Percentiles rank a stretch among this genome's conserved stretches.
These are phyloP conservation scores for Salix viminalis DNA, from an alignment of 345 rosid species.

Conservation along the genomic window DNA sequence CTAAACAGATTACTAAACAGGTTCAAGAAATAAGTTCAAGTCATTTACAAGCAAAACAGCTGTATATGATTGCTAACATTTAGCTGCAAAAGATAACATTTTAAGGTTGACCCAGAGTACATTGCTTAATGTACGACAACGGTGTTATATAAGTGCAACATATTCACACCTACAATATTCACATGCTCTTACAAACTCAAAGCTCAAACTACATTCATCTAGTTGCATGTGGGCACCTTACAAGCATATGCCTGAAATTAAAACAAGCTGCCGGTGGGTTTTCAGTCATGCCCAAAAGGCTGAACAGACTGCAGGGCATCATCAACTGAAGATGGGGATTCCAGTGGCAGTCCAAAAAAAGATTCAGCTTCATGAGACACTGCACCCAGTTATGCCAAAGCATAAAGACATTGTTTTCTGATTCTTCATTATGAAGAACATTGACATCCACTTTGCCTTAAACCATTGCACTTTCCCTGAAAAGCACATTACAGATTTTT, in stretches of 20 bases:
- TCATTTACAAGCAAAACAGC: background rate
- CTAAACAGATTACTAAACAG: background rate
- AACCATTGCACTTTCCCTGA: constrained; percentile 23
- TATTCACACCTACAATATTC: constrained; percentile 51
- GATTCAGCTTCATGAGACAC: constrained; percentile 26
- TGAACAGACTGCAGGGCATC: constrained; percentile 8
- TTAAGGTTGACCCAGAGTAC: constrained; percentile 16
- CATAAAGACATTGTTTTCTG: constrained; percentile 27
- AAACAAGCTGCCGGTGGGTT: constrained; percentile 43
- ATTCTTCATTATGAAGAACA: constrained; percentile 19
- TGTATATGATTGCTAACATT: background rate
- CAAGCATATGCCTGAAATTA: constrained; percentile 44
- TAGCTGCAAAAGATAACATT: background rate
- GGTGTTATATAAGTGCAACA: constrained; percentile 36
- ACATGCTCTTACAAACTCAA: constrained; percentile 41
- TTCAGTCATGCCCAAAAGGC: constrained; percentile 20
- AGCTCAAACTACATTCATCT: constrained; percentile 33
- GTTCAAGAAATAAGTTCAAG: background rate
- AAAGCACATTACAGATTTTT: constrained; percentile 7
- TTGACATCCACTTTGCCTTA: constrained; percentile 6
- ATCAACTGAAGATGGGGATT: constrained; percentile 9
- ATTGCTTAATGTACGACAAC: constrained; percentile 25
- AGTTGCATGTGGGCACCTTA: constrained; percentile 36
- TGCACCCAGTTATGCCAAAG: constrained; percentile 15
- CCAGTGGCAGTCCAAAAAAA: constrained; percentile 9